Conservation (phyloP, 768 basidiomycete species). For the Chlorophyllum brunneum region DNA sequence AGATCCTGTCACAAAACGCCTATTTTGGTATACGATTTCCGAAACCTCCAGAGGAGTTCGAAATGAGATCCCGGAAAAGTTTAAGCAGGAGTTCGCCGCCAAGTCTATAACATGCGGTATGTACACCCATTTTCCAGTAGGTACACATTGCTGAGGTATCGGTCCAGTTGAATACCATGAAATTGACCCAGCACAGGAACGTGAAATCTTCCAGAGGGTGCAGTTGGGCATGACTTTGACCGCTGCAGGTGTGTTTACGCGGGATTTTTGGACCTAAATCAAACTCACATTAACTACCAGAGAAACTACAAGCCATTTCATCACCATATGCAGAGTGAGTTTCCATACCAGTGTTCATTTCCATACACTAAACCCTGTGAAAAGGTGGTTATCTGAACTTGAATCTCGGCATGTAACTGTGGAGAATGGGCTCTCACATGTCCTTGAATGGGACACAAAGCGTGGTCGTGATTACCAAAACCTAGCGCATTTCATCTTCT, state of each 20-base stretch:
- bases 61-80: conserved; percentile 48
- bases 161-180: conserved; percentile 69
- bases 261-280: background rate
- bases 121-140: background rate
- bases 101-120: conserved; percentile 69
- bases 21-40: conserved; percentile 58
- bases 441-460: conserved; percentile 59
- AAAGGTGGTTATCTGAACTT: conserved; percentile 58
- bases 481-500: conserved; percentile 65
- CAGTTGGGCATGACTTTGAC: conserved; percentile 76
- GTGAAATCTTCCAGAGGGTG: conserved; percentile 81
- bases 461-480: conserved; percentile 78
- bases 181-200: conserved; percentile 53
- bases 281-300: conserved; percentile 28
- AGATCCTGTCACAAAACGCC: conserved; percentile 53
- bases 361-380: conserved; percentile 4
- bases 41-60: conserved; percentile 39
- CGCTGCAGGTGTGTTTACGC: conserved; percentile 50
- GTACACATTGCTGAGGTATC: background rate
- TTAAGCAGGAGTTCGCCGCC: conserved; percentile 46
- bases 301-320: conserved; percentile 77
- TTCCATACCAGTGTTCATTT: background rate
- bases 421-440: conserved; percentile 53
- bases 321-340: conserved; percentile 59
- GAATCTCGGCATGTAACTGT: conserved; percentile 52